These are phyloP conservation scores for Trichoderma aggressivum DNA, from an alignment of 2,329 filamentous ascomycete genomes.

Conservation along the genomic window DNA sequence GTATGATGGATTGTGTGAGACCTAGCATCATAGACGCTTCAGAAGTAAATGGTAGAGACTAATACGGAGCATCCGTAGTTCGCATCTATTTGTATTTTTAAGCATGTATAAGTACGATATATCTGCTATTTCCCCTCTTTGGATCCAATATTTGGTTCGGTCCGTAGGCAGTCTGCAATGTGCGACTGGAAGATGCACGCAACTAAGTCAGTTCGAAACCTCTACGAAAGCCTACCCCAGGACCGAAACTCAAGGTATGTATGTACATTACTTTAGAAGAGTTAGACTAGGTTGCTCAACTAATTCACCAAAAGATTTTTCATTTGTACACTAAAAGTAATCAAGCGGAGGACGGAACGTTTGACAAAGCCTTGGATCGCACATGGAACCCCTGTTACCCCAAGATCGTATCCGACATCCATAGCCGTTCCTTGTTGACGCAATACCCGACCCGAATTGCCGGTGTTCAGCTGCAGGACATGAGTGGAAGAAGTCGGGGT, in stretches of 20 bases:
- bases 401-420: background rate
- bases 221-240: background rate
- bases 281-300: background rate
- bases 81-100: background rate
- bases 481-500: background rate
- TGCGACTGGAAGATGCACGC: background rate
- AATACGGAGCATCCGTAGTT: background rate
- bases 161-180: background rate
- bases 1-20: background rate
- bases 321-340: background rate
- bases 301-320: background rate
- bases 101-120: background rate
- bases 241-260: background rate
- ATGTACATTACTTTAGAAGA: background rate
- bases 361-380: background rate
- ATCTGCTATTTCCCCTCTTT: background rate
- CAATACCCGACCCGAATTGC: background rate
- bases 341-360: background rate
- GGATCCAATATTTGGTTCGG: background rate
- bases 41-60: background rate
- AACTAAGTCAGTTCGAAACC: background rate
- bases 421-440: background rate
- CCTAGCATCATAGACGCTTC: background rate
- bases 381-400: background rate
- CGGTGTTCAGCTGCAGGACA: background rate